Percentiles rank a stretch among this genome's conserved stretches.
phyloP scores from a whole-genome alignment of 306 rosid species.

The Cicer pinnatifidum region DNA sequence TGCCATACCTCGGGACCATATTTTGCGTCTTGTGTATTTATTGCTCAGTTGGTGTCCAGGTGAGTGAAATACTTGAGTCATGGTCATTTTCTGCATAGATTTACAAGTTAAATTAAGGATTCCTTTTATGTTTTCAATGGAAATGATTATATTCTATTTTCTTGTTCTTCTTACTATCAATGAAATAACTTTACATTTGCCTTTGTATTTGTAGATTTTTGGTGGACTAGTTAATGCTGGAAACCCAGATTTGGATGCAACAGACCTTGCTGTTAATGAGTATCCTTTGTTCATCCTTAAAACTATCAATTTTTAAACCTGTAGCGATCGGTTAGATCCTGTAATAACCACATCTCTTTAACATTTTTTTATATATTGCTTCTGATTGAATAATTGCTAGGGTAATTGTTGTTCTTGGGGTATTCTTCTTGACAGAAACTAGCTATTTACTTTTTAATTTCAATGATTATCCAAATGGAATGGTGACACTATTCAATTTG shows the following conservation, averaged over 20 bases:
- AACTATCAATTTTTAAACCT: conserved; percentile 28
- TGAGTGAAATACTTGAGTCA: conserved; percentile 47
- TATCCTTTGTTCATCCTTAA: conserved; percentile 66
- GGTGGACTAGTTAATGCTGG: conserved; percentile 93
- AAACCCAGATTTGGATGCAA: conserved; percentile 65
- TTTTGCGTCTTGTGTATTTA: conserved; percentile 82
- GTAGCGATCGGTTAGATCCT: conserved; percentile 31
- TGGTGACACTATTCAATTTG: conserved; percentile 98
- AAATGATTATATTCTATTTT: conserved; percentile 21
- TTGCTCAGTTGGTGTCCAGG: conserved; percentile 94
- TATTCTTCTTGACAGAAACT: conserved; percentile 66
- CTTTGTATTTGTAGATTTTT: conserved; percentile 59
- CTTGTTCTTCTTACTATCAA: conserved; percentile 25
- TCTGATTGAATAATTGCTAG: conserved; percentile 29
- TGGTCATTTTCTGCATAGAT: conserved; percentile 37
- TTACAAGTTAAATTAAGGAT: conserved; percentile 33
- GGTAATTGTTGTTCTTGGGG: conserved; percentile 42
- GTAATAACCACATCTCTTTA: conserved; percentile 24
- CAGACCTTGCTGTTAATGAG: conserved; percentile 79
- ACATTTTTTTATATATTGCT: conserved; percentile 26
- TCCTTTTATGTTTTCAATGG: conserved; percentile 11
- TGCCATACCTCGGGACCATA: conserved; percentile 95
- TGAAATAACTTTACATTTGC: conserved; percentile 26
- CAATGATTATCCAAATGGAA: conserved; percentile 94
- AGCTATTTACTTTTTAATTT: conserved; percentile 92